phyloP scores from a whole-genome alignment of 2,329 filamentous ascomycete species.

The Cytospora piceae region DNA sequence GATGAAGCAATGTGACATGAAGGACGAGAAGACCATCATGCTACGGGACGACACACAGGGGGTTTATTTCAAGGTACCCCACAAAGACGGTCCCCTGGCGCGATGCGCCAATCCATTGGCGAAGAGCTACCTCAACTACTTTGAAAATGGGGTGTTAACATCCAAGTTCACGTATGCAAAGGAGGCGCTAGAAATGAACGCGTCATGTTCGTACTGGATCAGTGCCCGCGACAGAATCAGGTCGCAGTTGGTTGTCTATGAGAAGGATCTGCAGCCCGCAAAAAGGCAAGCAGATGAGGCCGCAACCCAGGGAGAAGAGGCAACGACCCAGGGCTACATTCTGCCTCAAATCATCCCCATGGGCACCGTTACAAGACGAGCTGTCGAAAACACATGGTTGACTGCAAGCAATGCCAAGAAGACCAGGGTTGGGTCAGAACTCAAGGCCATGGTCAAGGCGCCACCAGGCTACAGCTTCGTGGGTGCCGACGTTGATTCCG shows the following conservation, averaged over 20 bases:
- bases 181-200: conserved; percentile 96
- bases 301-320: conserved; percentile 33
- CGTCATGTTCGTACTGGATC: conserved; percentile 99
- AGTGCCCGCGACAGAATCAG: conserved; percentile 90
- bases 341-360: conserved; percentile 95
- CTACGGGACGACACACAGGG: conserved; percentile 69
- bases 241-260: conserved; percentile 93
- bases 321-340: conserved; percentile 72
- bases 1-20: conserved; percentile 75
- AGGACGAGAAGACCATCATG: conserved; percentile 67
- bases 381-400: conserved; percentile 97
- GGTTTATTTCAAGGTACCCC: conserved; percentile 89
- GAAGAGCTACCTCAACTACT: conserved; percentile 87
- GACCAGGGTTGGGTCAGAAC: conserved; percentile 92
- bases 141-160: conserved; percentile 84
- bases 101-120: conserved; percentile 87
- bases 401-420: conserved; percentile 96
- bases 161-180: conserved; percentile 91
- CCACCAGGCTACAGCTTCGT: conserved; percentile 92
- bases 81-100: conserved; percentile 88
- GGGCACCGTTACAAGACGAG: conserved; percentile 93
- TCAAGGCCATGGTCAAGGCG: conserved; percentile 95
- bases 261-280: conserved; percentile 56
- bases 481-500: conserved; percentile 94
- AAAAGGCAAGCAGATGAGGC: conserved; percentile 31